phyloP scores from a whole-genome alignment of 306 rosid genomes.

The Cicer bijugum region DNA sequence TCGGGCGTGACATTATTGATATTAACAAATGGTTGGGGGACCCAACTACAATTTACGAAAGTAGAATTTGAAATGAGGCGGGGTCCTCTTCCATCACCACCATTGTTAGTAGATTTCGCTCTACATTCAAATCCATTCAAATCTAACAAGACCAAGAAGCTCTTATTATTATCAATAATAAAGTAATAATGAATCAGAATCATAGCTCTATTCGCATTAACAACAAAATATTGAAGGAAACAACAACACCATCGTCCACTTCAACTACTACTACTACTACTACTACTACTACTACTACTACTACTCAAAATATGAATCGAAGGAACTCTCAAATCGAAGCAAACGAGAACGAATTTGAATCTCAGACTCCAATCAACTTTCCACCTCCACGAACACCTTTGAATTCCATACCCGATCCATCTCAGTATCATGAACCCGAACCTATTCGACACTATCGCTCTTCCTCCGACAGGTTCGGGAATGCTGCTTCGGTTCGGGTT shows the following conservation, averaged over 20 bases:
- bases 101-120: not conserved
- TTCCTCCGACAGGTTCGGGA: slow-evolving; percentile 47
- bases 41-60: slow-evolving; percentile 24
- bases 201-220: not conserved
- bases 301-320: slow-evolving; percentile 14
- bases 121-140: slow-evolving; percentile 32
- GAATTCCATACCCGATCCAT: slow-evolving; percentile 75
- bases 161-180: no score
- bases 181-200: not conserved
- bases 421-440: slow-evolving; percentile 56
- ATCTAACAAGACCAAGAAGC: not conserved
- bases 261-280: not conserved
- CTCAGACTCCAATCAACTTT: slow-evolving; percentile 48
- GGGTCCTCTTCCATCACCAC: slow-evolving; percentile 43
- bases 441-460: slow-evolving; percentile 46
- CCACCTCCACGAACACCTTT: slow-evolving; percentile 84
- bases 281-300: not conserved
- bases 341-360: slow-evolving; percentile 72
- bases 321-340: slow-evolving; percentile 48
- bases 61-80: slow-evolving; percentile 59
- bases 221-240: slow-evolving; percentile 51
- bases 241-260: not conserved
- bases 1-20: slow-evolving; percentile 2
- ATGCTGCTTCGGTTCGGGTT: slow-evolving; percentile 49
- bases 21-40: slow-evolving; percentile 41